These are phyloP conservation scores for Aspergillus pseudoterreus DNA, from an alignment of 2,329 filamentous ascomycete genomes.

Conservation along the genomic window DNA sequence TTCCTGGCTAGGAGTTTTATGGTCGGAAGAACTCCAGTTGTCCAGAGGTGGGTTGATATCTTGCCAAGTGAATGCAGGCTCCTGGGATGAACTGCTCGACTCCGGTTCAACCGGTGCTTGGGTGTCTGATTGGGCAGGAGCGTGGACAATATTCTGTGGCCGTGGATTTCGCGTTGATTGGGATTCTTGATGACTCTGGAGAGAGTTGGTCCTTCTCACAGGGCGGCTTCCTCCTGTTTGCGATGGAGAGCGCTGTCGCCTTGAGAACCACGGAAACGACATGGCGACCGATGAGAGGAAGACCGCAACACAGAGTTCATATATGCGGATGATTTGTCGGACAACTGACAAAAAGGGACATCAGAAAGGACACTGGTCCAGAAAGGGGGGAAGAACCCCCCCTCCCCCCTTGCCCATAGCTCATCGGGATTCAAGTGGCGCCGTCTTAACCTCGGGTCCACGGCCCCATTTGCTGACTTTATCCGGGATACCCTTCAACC, in stretches of 20 bases:
- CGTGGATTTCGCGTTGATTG: neutral
- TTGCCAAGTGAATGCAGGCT: conserved; percentile 7
- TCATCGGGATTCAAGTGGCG: neutral
- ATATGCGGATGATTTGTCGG: neutral
- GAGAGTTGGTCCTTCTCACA: neutral
- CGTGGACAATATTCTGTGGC: neutral
- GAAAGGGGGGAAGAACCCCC: neutral
- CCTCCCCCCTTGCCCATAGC: neutral
- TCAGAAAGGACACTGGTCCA: neutral
- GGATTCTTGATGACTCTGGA: neutral
- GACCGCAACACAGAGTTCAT: neutral
- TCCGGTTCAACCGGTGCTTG: conserved; percentile 1
- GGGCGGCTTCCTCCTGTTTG: neutral
- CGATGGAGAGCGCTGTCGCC: conserved; percentile 2
- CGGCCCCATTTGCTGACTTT: neutral
- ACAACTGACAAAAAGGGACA: neutral
- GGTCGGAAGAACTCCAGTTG: neutral
- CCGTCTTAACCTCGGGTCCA: neutral
- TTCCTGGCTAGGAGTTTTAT: neutral
- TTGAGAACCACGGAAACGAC: conserved; percentile 3
- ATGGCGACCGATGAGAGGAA: neutral
- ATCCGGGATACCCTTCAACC: neutral
- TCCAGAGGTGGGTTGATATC: conserved; percentile 5
- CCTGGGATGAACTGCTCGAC: conserved; percentile 4
- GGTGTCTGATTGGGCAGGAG: neutral